Base-by-base conservation (phyloP, 2,329 filamentous ascomycete species). In the Fusarium hostae region DNA sequence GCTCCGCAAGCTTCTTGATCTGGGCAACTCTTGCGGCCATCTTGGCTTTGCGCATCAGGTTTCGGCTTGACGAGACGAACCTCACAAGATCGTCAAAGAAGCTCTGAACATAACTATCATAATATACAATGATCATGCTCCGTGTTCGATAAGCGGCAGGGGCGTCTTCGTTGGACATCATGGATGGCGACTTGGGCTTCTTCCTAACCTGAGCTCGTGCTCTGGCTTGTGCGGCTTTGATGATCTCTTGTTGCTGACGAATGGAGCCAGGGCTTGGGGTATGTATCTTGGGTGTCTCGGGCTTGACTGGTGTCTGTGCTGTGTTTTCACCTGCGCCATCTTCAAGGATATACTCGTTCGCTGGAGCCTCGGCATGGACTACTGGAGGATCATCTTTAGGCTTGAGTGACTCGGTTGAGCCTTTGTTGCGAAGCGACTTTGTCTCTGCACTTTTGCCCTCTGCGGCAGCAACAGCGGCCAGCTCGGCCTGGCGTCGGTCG, bases 101-200 rank as follows among this genome's bases (percentile, higher is more conserved):
- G 55, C 89, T 89, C 78, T 98, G 94, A 6, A 97, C 91, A 68
- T 94, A 91, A 73, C 92, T 93, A 78, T 98, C 95, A 79, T 98
- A 98, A 81, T 94, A 95, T n/a, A 98, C 92, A 43, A 96, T 91
- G 43, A 95, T 91, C 86, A 94, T 92, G 63, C 87, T 91, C 72
- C 92, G 89, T 6, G 90, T 90, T 59, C 92, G 90, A 78, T 92
- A 92, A 68, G 89, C 88, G 15, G 84, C 80, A 2, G 84, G 79
- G 4, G 82, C 79, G 15, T 87, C 86, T 40, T 83, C 82, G 39
- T 81, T 83, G 44, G 86, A 89, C 55, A 85, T 74, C 72, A 89
- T 81, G 0, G 87, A 89, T 28, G 86, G 82, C 16, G 86, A 84
- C 58, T 86, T 84, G 57, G 84, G 83, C 51, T 84, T 84, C 74